Evolutionary conservation across 306 rosid species (phyloP).

Genomic region (Fagus crenata): DNA sequence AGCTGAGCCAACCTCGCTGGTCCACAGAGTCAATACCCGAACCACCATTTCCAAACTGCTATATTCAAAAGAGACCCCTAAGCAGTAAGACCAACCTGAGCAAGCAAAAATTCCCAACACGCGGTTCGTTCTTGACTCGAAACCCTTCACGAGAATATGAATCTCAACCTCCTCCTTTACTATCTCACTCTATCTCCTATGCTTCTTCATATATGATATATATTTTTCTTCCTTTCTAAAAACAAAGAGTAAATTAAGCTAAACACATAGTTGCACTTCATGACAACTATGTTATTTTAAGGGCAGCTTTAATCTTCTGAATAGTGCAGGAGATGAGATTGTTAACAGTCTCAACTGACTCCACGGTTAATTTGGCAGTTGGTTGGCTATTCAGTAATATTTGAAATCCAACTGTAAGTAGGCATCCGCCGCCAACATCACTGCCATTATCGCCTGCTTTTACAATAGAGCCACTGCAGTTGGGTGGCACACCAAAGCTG

Average conservation of each 20-base stretch:
- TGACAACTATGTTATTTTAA: conserved; percentile 36
- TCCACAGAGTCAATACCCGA: conserved; percentile 87
- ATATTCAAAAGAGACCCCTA: not conserved
- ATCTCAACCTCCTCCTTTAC: conserved; percentile 28
- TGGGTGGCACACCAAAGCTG: not conserved
- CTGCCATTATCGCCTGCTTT: conserved; percentile 18
- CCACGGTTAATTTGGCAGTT: conserved; percentile 52
- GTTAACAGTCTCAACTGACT: conserved; percentile 61
- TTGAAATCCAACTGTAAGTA: conserved; percentile 72
- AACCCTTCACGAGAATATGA: conserved; percentile 44
- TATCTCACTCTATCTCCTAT: conserved; percentile 30
- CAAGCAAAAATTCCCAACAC: conserved; percentile 12
- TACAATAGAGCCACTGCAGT: conserved; percentile 14
- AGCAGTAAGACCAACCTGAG: not conserved
- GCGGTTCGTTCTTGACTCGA: conserved; percentile 97
- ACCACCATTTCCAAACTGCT: conserved; percentile 42
- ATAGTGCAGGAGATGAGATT: conserved; percentile 58
- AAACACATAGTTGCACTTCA: conserved; percentile 3
- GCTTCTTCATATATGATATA: conserved; percentile 9
- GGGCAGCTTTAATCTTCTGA: conserved; percentile 67
- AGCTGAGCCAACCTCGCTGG: conserved; percentile 33
- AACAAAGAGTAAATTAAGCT: conserved; percentile 8
- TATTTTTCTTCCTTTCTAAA: not conserved
- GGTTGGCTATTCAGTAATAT: conserved; percentile 50
- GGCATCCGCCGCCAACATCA: conserved; percentile 38